Evolutionary conservation across 441 rosid species (phyloP).

Genomic region (Kokia cookei): DNA sequence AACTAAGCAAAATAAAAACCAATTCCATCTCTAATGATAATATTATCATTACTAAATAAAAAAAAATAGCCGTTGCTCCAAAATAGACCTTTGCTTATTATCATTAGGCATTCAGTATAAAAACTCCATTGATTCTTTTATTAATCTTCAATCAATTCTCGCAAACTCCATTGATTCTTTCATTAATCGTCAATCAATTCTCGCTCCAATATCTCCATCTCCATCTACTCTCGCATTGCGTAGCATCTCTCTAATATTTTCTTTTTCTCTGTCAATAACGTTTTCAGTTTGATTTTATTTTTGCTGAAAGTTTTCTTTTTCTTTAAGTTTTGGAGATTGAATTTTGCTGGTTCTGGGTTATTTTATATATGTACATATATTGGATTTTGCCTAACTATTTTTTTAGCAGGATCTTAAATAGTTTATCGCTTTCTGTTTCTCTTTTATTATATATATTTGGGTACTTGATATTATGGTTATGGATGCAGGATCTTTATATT

Average conservation of each 20-base stretch:
- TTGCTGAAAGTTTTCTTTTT: background rate
- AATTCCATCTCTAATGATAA: too few relatives aligned
- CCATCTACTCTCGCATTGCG: background rate
- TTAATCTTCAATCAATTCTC: too few relatives aligned
- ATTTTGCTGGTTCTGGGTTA: background rate
- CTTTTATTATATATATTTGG: background rate
- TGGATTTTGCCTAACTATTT: background rate
- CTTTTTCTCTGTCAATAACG: background rate
- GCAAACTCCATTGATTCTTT: background rate
- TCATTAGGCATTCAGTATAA: background rate
- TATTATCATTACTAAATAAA: too few relatives aligned
- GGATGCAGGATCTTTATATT: slow-evolving; percentile 46
- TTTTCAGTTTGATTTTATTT: background rate
- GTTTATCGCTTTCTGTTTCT: background rate
- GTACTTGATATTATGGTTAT: slow-evolving; percentile 8
- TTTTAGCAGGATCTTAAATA: background rate
- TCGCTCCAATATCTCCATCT: background rate
- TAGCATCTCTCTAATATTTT: background rate
- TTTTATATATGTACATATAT: background rate
- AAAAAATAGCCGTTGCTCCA: too few relatives aligned
- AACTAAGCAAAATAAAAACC: too few relatives aligned
- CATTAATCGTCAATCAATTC: background rate
- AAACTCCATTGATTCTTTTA: too few relatives aligned
- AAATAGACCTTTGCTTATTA: background rate
- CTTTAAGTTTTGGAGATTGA: background rate